Evolutionary conservation across 2,329 filamentous ascomycete genomes (phyloP).

Genomic region (Pseudogymnoascus pannorum): DNA sequence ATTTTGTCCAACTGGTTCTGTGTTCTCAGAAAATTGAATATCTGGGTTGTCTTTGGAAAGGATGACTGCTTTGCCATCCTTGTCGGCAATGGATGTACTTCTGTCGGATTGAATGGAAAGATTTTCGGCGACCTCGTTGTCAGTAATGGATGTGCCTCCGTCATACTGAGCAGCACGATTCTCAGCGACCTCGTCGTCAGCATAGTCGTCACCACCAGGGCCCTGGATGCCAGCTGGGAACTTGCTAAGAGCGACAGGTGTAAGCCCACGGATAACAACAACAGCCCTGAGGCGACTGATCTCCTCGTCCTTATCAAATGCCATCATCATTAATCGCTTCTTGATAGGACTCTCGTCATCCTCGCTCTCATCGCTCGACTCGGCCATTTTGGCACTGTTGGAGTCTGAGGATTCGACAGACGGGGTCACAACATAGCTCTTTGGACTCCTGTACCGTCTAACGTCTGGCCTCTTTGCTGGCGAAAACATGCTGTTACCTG

Average conservation of each 20-base stretch:
- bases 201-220: background rate
- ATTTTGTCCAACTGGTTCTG: background rate
- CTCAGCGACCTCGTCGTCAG: background rate
- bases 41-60: background rate
- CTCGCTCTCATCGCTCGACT: background rate
- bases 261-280: background rate
- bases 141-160: background rate
- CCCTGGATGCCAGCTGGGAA: background rate
- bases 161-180: no score
- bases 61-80: no score
- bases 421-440: background rate
- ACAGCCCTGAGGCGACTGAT: background rate
- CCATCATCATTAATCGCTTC: background rate
- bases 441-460: background rate
- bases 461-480: background rate
- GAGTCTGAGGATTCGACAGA: background rate
- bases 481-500: background rate
- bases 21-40: background rate
- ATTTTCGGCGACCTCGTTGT: background rate
- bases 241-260: background rate
- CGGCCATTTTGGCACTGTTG: background rate
- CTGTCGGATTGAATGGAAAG: background rate
- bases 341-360: background rate
- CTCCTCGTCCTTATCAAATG: conserved; percentile 1
- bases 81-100: no score